Base-by-base conservation (phyloP, 345 rosid genomes). In the Syzygium aqueum region DNA sequence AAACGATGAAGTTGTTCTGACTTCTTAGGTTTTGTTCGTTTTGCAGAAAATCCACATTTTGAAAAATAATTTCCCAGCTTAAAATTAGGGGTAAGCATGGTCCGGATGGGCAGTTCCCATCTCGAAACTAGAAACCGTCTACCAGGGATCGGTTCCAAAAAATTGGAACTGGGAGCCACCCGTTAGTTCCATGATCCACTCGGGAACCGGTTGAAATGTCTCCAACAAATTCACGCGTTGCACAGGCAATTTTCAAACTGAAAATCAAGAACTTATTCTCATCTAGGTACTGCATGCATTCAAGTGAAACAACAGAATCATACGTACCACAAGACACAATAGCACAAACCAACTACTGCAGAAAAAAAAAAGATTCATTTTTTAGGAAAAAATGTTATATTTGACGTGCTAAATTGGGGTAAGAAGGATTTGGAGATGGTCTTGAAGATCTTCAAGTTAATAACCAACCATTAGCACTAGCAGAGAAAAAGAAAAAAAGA, bases 281-380 rank as follows among this genome's bases (percentile, higher is more conserved):
- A 87, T 98, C 99, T 85, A 98, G 93, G 92, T 96, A 98, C 99
- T 98, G 95, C 93, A 93, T 40, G 84, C 84, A 89, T 83, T 88
- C 86, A 33, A 63, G 82, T 21, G 82, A 11, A 73, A 21, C 27
- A 37, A 37, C 49, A 73, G 12, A 12, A 73, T 37, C 49, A 21
- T 73, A 37, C 9, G 49, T 73, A 21, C 49, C 49, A 17, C 82
- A 73, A 37, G 49, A 73, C 82, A 33, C 46, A 8, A 67, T 37
- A 73, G 82, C 82, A 16, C 82, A 19, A 37, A 37, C 78, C 78
- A 67, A 67, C 7, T 73, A 33, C 49, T 73, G 82, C 49, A 37
- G 5, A 17, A 56, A 63, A 16, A 65, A 37, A 9, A 11, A 67
- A 19, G 46, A 43, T 33, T 37, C 80, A 14, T 73, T 73, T 73